Evolutionary conservation across 495 filamentous ascomycete genomes (phyloP).

Genomic region (Penicillium coffeae): DNA sequence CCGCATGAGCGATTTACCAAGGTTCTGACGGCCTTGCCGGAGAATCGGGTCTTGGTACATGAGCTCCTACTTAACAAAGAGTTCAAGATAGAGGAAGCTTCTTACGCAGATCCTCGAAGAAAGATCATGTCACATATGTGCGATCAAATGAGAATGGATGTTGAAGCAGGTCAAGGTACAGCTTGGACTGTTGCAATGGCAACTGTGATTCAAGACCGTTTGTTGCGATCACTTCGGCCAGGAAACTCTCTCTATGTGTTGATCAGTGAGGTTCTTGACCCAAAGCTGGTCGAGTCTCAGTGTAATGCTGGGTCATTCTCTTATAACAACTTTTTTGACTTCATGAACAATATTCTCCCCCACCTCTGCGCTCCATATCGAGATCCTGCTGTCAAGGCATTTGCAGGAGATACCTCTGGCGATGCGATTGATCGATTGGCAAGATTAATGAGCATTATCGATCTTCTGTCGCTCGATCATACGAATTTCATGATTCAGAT

Average conservation of each 20-base stretch:
- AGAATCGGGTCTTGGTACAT: slow-evolving; percentile 82
- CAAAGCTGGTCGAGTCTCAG: slow-evolving; percentile 69
- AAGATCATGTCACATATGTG: slow-evolving; percentile 63
- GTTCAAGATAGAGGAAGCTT: slow-evolving; percentile 57
- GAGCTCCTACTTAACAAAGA: slow-evolving; percentile 90
- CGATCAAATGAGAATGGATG: slow-evolving; percentile 68
- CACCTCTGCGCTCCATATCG: slow-evolving; percentile 90
- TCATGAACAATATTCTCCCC: slow-evolving; percentile 85
- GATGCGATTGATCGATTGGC: slow-evolving; percentile 82
- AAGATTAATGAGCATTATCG: slow-evolving; percentile 78
- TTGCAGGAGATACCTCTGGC: slow-evolving; percentile 68
- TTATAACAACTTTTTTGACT: slow-evolving; percentile 87
- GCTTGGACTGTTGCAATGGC: slow-evolving; percentile 81
- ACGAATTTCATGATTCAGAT: slow-evolving; percentile 88
- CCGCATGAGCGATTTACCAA: slow-evolving; percentile 46
- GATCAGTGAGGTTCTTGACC: slow-evolving; percentile 83
- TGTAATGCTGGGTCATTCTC: slow-evolving; percentile 81
- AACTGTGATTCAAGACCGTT: slow-evolving; percentile 75
- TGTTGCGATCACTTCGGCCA: slow-evolving; percentile 74
- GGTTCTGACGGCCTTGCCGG: slow-evolving; percentile 65
- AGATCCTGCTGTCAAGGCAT: slow-evolving; percentile 75
- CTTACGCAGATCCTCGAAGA: slow-evolving; percentile 48
- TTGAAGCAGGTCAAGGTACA: slow-evolving; percentile 66
- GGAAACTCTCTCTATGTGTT: slow-evolving; percentile 78
- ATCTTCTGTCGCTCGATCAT: slow-evolving; percentile 90